Evolutionary conservation across 2,329 filamentous ascomycete species (phyloP), one percentile per base, ranked within the genome.

Genomic region (Fusarium metavorans): DNA sequence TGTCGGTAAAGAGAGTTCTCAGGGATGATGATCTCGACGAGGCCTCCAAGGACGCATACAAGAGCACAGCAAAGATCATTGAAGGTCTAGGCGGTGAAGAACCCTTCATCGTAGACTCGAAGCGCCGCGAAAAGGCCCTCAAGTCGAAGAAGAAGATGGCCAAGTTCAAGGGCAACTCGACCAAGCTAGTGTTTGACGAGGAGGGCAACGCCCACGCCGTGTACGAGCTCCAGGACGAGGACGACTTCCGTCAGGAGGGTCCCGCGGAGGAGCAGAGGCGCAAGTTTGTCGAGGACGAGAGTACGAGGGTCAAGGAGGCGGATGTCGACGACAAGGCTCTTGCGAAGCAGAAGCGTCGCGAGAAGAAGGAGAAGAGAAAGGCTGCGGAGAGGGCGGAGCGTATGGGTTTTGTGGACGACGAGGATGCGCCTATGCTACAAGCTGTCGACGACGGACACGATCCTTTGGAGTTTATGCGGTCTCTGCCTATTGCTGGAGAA

Each of bases 91-190:
- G 92, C 50, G 92, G 92, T 71, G 91, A 93, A 58, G 90, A 93
- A 32, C 90, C 94, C 2, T 88, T 98, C 52, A 86, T 98, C 23
- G 91, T 99, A 72, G 97, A 99, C 85, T 98, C 95, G 14, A 97
- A 98, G 83, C 94, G 97, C 27, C 92, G 95, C 76, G 96, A 98
- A 84, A 98, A 98, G 85, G 89, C 98, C n/a, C 90, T 98, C 75
- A 93, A 93, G 80, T 97, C 94, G 23, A 98, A 98, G 88, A 98
- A 98, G 88, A 94, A 97, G 83, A 90, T 98, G 75, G 89, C 95
- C 80, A 97, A 97, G 81, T 94, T 94, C 87, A 97, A 95, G 87
- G 94, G 95, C 80, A 93, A 93, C 80, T 93, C 94, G 14, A 92
- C 90, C 45, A 97, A 97, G 81, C 86, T 98, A 9, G 88, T 98